A percentile compares a stretch with the other conserved stretches of the same genome.
Conservation (phyloP, 2,329 filamentous ascomycete species). For the Fusarium metavorans region DNA sequence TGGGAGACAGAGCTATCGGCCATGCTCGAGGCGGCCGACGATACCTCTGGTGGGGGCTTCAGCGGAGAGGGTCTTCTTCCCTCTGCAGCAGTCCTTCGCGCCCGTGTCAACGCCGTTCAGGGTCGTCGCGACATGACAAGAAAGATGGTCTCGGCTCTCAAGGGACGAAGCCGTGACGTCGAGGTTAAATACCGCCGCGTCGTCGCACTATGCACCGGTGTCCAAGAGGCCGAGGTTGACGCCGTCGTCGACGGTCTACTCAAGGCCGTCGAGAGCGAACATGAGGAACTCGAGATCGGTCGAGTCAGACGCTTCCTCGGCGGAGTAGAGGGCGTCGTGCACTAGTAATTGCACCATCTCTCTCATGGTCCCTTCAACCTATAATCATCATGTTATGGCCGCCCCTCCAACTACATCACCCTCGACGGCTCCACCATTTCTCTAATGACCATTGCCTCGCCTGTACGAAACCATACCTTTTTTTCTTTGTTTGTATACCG, state of each 20-base stretch:
- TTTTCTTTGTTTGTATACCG: constrained; percentile 27
- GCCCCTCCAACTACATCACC: not conserved
- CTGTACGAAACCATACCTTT: constrained; percentile 26
- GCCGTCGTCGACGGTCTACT: constrained; percentile 82
- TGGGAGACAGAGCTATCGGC: constrained; percentile 68
- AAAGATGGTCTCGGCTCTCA: constrained; percentile 76
- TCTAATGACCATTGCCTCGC: constrained; percentile 34
- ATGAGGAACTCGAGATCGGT: constrained; percentile 78
- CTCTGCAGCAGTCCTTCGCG: constrained; percentile 70
- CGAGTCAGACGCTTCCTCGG: constrained; percentile 83
- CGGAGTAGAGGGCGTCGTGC: constrained; percentile 76
- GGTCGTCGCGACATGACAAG: constrained; percentile 75
- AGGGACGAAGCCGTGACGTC: constrained; percentile 83
- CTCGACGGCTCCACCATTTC: constrained; percentile 10
- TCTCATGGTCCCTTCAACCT: not conserved
- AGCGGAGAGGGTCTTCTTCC: constrained; percentile 63
- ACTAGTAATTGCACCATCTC: constrained; percentile 46
- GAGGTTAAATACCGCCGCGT: constrained; percentile 91
- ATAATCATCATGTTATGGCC: not conserved
- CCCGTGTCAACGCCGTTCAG: constrained; percentile 77
- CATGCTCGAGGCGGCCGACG: constrained; percentile 59
- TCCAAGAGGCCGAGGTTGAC: constrained; percentile 83
- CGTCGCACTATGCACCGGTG: constrained; percentile 86
- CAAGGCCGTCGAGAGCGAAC: constrained; percentile 90
- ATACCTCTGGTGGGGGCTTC: constrained; percentile 52